phyloP scores from a whole-genome alignment of 805 yeast species.

The Wickerhamiella sorbophila region DNA sequence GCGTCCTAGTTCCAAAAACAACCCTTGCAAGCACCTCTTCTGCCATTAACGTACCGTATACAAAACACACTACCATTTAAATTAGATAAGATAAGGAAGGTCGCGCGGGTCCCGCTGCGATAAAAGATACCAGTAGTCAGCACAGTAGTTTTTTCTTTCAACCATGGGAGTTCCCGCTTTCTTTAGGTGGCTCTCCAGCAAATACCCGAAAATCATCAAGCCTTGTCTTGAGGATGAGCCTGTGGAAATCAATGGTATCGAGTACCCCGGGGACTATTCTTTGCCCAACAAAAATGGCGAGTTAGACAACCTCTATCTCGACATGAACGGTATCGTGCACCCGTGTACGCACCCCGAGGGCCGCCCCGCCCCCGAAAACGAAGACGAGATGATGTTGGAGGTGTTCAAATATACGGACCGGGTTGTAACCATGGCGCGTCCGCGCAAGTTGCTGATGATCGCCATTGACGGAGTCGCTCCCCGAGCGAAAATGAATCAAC shows the following conservation, averaged over 20 bases:
- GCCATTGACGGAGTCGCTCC: constrained; percentile 99
- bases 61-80: constrained; percentile 5
- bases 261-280: constrained; percentile 46
- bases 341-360: constrained; percentile 98
- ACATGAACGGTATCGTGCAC: constrained; percentile 98
- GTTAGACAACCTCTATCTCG: constrained; percentile 80
- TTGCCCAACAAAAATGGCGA: constrained; percentile 92
- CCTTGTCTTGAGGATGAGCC: constrained; percentile 66
- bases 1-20: constrained; percentile 6
- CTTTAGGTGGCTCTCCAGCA: constrained; percentile 86
- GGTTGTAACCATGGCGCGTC: constrained; percentile 85
- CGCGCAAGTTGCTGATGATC: constrained; percentile 79
- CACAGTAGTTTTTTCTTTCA: not conserved
- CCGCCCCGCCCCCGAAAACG: constrained; percentile 89
- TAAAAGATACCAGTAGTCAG: not conserved
- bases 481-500: constrained; percentile 95
- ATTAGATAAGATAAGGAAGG: not conserved
- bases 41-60: constrained; percentile 19
- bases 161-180: constrained; percentile 84
- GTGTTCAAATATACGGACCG: constrained; percentile 86
- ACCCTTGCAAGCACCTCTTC: constrained; percentile 16
- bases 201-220: constrained; percentile 86
- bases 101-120: not conserved
- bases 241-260: constrained; percentile 40
- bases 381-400: constrained; percentile 92